Percentiles rank a stretch among this genome's conserved stretches.
Conservation (phyloP, 176 grass and related monocot genomes). For the Puccinellia tenuiflora region DNA sequence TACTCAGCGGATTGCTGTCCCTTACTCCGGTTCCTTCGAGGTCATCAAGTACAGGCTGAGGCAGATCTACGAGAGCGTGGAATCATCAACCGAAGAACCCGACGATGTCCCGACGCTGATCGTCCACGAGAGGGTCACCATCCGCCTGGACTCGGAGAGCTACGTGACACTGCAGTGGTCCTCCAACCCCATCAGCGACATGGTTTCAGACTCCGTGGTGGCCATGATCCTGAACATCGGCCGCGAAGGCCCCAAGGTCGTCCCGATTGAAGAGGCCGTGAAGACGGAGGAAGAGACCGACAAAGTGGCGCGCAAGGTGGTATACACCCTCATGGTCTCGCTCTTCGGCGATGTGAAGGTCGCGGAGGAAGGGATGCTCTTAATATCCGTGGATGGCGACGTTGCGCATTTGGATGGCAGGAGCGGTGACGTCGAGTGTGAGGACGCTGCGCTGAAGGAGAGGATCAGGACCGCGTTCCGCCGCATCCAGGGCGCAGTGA, state of each 20-base stretch:
- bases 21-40: conserved; percentile 77
- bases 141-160: conserved; percentile 70
- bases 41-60: conserved; percentile 83
- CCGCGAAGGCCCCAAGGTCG: conserved; percentile 69
- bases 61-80: conserved; percentile 91
- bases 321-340: conserved; percentile 64
- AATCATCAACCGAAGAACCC: conserved; percentile 46
- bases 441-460: conserved; percentile 50
- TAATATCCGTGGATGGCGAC: conserved; percentile 61
- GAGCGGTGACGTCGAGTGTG: conserved; percentile 78
- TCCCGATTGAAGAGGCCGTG: conserved; percentile 38
- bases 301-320: conserved; percentile 65
- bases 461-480: conserved; percentile 63
- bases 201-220: conserved; percentile 94
- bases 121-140: conserved; percentile 62
- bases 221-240: conserved; percentile 82
- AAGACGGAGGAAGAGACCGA: conserved; percentile 67
- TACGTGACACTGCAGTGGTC: conserved; percentile 81
- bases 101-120: conserved; percentile 56
- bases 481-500: conserved; percentile 67
- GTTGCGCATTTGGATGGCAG: conserved; percentile 59
- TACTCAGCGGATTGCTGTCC: conserved; percentile 66
- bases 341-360: conserved; percentile 83
- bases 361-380: conserved; percentile 65
- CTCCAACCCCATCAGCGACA: conserved; percentile 86